These are phyloP conservation scores for Alternaria novae-zelandiae DNA, from an alignment of 2,329 filamentous ascomycete species.

Conservation along the genomic window DNA sequence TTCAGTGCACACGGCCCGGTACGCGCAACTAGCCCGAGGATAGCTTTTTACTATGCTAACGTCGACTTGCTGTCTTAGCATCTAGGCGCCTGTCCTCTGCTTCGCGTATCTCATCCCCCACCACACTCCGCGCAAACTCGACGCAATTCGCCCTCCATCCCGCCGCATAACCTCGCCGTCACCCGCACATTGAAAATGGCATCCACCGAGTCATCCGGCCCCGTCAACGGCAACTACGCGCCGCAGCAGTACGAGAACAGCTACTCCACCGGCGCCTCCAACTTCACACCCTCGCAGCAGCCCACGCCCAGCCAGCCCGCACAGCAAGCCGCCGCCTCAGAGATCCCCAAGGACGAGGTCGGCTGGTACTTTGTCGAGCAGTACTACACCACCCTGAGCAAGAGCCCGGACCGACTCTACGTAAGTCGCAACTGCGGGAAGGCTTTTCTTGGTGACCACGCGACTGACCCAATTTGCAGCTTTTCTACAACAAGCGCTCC, in stretches of 20 bases:
- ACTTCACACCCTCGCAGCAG: conserved; percentile 38
- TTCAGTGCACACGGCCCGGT: conserved; percentile 18
- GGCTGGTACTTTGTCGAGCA: conserved; percentile 99
- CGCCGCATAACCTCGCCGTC: conserved; percentile 10
- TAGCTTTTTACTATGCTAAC: conserved; percentile 1
- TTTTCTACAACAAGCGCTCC: conserved; percentile 96
- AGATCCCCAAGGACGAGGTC: conserved; percentile 85
- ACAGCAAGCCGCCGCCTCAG: conserved; percentile 40
- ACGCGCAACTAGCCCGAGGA: conserved; percentile 12
- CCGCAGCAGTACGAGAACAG: conserved; percentile 52
- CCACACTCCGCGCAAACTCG: conserved; percentile 13
- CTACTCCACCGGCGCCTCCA: conserved; percentile 38
- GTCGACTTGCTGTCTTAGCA: conserved; percentile 2
- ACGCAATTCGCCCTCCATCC: conserved; percentile 4
- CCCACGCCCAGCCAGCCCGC: conserved; percentile 33
- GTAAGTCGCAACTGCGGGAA: conserved; percentile 43
- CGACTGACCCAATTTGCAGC: conserved; percentile 50
- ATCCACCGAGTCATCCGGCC: conserved; percentile 42
- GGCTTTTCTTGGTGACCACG: neutral
- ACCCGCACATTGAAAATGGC: conserved; percentile 38
- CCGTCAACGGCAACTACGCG: conserved; percentile 59
- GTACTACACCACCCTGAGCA: conserved; percentile 98
- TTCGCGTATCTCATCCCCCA: conserved; percentile 4
- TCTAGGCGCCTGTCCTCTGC: conserved; percentile 8
- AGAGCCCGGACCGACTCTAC: conserved; percentile 90